Base-by-base conservation (phyloP, 2,329 filamentous ascomycete species). In the Aspergillus spinulosporus region DNA sequence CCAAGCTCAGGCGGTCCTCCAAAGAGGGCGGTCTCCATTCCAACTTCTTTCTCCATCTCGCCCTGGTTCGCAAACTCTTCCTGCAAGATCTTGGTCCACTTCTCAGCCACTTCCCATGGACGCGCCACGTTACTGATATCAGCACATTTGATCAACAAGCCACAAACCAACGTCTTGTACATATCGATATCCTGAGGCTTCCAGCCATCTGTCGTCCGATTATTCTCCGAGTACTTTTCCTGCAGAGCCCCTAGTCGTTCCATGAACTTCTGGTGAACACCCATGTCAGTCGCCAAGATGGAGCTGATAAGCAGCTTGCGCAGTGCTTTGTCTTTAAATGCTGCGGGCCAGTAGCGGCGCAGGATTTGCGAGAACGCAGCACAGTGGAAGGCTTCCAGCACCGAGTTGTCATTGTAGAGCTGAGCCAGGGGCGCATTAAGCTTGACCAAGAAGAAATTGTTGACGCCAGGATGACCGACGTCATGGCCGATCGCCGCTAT, bases 281-380 rank as follows among this genome's bases (percentile, higher is more conserved):
- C 92, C 94, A 99, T 99, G 68, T 99, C 94, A 0, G 94, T 99
- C 2, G 94, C 91, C 26, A 99, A 78, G 58, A 99, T 97, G n/a
- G 91, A 94, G 72, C 91, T 96, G 66, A 97, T 97, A 88, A 97
- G 94, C 5, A 96, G 79, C 64, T 88, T 89, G 54, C 93, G 87
- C 82, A 97, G 90, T 56, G 86, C 86, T 46, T 82, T 81, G 65
- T 94, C 88, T 61, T 88, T 82, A 64, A 95, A 95, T 2, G 88
- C 88, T 3, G 84, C 80, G 0, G 92, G 91, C 94, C 94, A 99
- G 72, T 97, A 88, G 49, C 92, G 85, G 49, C 93, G 88, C 42
- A 99, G 83, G 39, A 99, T 96, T 69, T 97, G 94, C 0, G 92
- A 97, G 68, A 93, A 99, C 2, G 94, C 94, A 1, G 94, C 94